Evolutionary conservation across 2,329 filamentous ascomycete genomes (phyloP).

Genomic region (Claviceps lovelessii): DNA sequence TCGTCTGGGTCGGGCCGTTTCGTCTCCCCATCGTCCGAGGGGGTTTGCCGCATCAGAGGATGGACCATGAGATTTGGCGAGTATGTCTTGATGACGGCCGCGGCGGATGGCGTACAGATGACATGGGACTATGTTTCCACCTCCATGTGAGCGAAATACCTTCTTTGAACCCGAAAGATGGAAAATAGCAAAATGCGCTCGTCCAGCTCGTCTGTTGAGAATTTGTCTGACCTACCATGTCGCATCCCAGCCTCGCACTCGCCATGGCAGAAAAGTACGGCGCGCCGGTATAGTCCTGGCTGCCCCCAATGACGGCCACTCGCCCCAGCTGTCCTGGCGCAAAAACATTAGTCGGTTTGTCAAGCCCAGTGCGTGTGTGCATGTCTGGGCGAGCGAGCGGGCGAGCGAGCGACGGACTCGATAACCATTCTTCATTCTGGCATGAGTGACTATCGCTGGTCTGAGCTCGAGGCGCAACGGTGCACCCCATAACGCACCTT

Average conservation of each 20-base stretch:
- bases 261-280: slow-evolving; percentile 98
- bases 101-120: slow-evolving; percentile 84
- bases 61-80: slow-evolving; percentile 98
- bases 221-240: slow-evolving; percentile 50
- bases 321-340: slow-evolving; percentile 71
- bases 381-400: too few relatives aligned
- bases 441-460: neutral
- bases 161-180: neutral
- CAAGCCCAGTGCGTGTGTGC: neutral
- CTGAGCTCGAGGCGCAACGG: neutral
- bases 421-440: too few relatives aligned
- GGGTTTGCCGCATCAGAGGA: slow-evolving; percentile 74
- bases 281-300: slow-evolving; percentile 90
- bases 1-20: slow-evolving; percentile 39
- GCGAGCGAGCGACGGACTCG: too few relatives aligned
- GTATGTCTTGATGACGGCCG: slow-evolving; percentile 87
- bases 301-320: slow-evolving; percentile 86
- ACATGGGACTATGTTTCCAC: slow-evolving; percentile 56
- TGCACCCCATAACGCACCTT: slow-evolving; percentile 43
- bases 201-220: neutral
- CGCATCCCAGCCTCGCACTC: slow-evolving; percentile 74
- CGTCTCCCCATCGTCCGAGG: slow-evolving; percentile 21
- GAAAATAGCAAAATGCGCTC: neutral
- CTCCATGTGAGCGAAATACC: neutral
- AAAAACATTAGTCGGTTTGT: neutral